Evolutionary conservation across 73 alveolate genomes (phyloP).

Genomic region (Paramecium sexaurelia): DNA sequence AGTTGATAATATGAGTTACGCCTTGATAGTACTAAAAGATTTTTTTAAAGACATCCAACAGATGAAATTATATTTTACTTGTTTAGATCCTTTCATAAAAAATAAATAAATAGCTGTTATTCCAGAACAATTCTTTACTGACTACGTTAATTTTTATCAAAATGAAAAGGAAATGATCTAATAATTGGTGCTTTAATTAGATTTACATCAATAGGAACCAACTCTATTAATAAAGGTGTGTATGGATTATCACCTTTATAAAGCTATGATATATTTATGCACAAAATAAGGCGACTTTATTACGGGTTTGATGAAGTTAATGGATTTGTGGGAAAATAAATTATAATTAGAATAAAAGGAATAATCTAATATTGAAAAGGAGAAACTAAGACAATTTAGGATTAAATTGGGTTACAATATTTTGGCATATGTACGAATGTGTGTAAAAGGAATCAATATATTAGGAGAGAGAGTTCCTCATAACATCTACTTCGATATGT

Average conservation of each 20-base stretch:
- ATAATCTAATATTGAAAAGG: background rate
- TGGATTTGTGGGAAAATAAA: conserved; percentile 48
- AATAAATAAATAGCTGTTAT: background rate
- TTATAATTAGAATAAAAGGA: background rate
- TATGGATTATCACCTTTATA: conserved; percentile 26
- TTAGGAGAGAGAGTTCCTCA: conserved; percentile 44
- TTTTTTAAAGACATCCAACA: background rate
- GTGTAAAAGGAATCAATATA: conserved; percentile 47
- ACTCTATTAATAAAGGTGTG: background rate
- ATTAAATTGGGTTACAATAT: conserved; percentile 10
- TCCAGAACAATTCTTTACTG: background rate
- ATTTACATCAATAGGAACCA: background rate
- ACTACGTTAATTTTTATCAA: background rate
- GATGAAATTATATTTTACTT: background rate
- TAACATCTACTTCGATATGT: background rate
- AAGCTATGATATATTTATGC: conserved; percentile 30
- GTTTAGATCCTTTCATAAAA: background rate
- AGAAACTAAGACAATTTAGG: background rate
- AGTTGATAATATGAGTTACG: background rate
- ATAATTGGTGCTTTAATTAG: background rate
- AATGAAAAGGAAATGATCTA: background rate
- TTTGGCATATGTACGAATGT: conserved; percentile 39
- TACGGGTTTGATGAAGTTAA: conserved; percentile 24
- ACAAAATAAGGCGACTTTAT: conserved; percentile 34
- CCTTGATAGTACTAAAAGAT: background rate